Evolutionary conservation across 345 rosid genomes (phyloP).

Genomic region (Zanthoxylum bungeanum): DNA sequence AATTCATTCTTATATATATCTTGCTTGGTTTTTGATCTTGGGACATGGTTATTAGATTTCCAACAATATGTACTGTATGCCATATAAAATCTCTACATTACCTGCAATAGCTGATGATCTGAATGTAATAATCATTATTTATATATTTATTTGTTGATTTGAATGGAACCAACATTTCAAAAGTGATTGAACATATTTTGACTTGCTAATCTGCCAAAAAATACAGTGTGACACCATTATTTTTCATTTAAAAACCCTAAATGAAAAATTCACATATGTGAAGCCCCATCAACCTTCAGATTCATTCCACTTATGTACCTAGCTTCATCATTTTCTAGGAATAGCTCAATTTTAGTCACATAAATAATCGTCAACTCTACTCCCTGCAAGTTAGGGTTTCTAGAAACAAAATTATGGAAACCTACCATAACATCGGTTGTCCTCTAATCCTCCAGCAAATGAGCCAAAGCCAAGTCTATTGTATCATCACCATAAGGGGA

Average conservation of each 20-base stretch:
- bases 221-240: no score
- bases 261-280: conserved; percentile 55
- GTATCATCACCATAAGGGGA: conserved; percentile 75
- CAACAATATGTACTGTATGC: no score
- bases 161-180: neutral
- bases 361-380: conserved; percentile 63
- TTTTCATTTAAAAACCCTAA: conserved; percentile 63
- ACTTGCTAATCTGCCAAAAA: no score
- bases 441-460: conserved; percentile 68
- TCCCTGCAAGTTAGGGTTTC: conserved; percentile 72
- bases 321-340: conserved; percentile 77
- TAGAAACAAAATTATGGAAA: conserved; percentile 44
- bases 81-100: no score
- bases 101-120: neutral
- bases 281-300: conserved; percentile 94
- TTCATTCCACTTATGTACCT: conserved; percentile 79
- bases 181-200: neutral
- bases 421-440: conserved; percentile 53
- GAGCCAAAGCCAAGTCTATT: conserved; percentile 64
- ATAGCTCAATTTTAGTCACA: conserved; percentile 85
- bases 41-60: no score
- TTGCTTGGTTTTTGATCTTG: no score
- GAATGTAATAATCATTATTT: neutral
- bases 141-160: neutral
- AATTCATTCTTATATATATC: no score